A percentile compares a stretch with the other conserved stretches of the same genome.
These are phyloP conservation scores for Medicago arabica DNA, from an alignment of 306 rosid species.

Conservation along the genomic window DNA sequence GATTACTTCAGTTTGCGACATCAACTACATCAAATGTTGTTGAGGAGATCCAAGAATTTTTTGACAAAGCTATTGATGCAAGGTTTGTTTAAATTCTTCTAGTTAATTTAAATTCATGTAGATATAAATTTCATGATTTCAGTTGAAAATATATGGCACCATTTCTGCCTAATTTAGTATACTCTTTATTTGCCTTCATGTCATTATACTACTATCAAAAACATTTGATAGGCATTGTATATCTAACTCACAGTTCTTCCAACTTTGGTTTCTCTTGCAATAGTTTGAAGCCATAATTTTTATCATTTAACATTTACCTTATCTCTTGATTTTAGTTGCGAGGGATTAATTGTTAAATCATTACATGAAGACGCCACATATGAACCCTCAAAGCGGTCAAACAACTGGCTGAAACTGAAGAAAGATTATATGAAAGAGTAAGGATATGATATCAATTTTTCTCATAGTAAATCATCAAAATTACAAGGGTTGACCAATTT, in stretches of 20 bases:
- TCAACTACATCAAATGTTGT: slow-evolving; percentile 85
- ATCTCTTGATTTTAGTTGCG: slow-evolving; percentile 66
- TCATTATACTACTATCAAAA: slow-evolving; percentile 9
- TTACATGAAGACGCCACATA: slow-evolving; percentile 83
- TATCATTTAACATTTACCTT: slow-evolving; percentile 20
- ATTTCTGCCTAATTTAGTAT: slow-evolving; percentile 16
- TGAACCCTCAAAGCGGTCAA: slow-evolving; percentile 90
- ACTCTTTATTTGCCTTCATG: slow-evolving; percentile 17
- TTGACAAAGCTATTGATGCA: slow-evolving; percentile 68
- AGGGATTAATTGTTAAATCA: slow-evolving; percentile 90
- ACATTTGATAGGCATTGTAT: slow-evolving; percentile 15
- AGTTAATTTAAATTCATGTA: slow-evolving; percentile 28
- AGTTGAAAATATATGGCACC: slow-evolving; percentile 11
- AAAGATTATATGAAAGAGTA: slow-evolving; percentile 86
- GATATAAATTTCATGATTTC: slow-evolving; percentile 33
- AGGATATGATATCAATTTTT: slow-evolving; percentile 38
- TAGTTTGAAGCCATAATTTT: background rate
- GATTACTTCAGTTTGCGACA: slow-evolving; percentile 84
- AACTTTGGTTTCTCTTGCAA: slow-evolving; percentile 20
- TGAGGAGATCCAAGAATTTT: slow-evolving; percentile 93
- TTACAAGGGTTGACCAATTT: background rate
- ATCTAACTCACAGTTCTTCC: slow-evolving; percentile 25
- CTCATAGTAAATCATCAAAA: background rate
- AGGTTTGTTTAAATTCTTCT: slow-evolving; percentile 57
- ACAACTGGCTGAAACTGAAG: slow-evolving; percentile 93